A percentile compares a stretch with the other conserved stretches of the same genome.
phyloP scores from a whole-genome alignment of 345 rosid species.

The Erysimum cheiranthoides region DNA sequence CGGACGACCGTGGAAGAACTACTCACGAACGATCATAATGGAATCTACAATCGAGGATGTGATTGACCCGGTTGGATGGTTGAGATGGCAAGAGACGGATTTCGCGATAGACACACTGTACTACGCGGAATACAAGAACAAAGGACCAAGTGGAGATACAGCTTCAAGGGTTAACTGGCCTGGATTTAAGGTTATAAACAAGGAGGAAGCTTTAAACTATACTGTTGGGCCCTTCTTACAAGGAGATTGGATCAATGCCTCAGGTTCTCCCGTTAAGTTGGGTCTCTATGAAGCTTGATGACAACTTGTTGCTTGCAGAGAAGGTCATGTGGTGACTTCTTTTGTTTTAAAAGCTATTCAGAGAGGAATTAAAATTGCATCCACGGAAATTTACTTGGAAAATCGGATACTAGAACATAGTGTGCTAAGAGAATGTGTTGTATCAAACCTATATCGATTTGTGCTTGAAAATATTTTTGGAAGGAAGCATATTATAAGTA shows the following conservation, averaged over 20 bases:
- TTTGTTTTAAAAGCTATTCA: not conserved
- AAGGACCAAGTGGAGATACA: constrained; percentile 62
- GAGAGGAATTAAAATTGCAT: not conserved
- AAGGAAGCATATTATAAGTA: constrained; percentile 15
- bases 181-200: constrained; percentile 59
- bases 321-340: constrained; percentile 1
- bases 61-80: constrained; percentile 75
- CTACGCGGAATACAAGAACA: constrained; percentile 76
- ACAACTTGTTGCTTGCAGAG: constrained; percentile 12
- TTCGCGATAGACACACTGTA: constrained; percentile 57
- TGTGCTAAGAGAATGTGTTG: constrained; percentile 9
- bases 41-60: constrained; percentile 67
- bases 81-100: constrained; percentile 59
- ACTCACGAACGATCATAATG: constrained; percentile 72
- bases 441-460: constrained; percentile 19
- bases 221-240: constrained; percentile 66
- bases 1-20: constrained; percentile 80
- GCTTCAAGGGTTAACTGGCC: constrained; percentile 70
- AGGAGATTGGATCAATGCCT: constrained; percentile 58
- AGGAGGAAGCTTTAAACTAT: constrained; percentile 57
- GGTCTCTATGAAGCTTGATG: constrained; percentile 46
- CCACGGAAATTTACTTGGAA: constrained; percentile 10
- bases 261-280: constrained; percentile 48
- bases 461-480: constrained; percentile 10
- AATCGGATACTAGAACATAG: constrained; percentile 9